Evolutionary conservation across 306 rosid genomes (phyloP).

Genomic region (Crotalaria pallida): DNA sequence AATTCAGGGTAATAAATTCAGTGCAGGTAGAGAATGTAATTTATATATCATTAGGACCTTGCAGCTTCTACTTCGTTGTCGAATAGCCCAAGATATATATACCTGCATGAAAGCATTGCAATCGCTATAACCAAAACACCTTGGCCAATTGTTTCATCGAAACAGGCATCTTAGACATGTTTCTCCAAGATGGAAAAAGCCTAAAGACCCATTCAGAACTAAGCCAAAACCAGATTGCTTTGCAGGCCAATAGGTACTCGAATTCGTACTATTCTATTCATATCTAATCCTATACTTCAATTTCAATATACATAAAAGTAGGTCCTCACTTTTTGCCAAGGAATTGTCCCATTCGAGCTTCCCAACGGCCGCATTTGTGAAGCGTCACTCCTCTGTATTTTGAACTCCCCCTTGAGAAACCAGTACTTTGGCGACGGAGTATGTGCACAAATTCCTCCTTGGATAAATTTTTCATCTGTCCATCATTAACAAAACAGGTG

Average conservation of each 20-base stretch:
- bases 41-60: conserved; percentile 92
- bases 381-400: conserved; percentile 95
- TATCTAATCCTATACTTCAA: conserved; percentile 25
- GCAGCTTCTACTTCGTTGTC: conserved; percentile 99
- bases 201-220: conserved; percentile 37
- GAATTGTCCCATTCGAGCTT: conserved; percentile 99
- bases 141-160: conserved; percentile 66
- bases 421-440: conserved; percentile 93
- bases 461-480: conserved; percentile 72
- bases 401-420: conserved; percentile 96
- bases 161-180: conserved; percentile 55
- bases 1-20: conserved; percentile 71
- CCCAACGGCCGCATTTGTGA: conserved; percentile 99
- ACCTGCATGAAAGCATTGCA: conserved; percentile 97
- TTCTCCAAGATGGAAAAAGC: conserved; percentile 38
- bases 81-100: conserved; percentile 99
- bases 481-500: conserved; percentile 1
- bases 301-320: conserved; percentile 31
- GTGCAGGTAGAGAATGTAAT: conserved; percentile 72
- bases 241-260: conserved; percentile 29
- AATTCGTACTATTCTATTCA: conserved; percentile 14
- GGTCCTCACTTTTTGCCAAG: conserved; percentile 98
- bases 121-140: conserved; percentile 80
- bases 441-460: conserved; percentile 98
- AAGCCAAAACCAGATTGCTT: conserved; percentile 33